phyloP scores from a whole-genome alignment of 805 yeast genomes.

The Schizosaccharomyces lindneri region DNA sequence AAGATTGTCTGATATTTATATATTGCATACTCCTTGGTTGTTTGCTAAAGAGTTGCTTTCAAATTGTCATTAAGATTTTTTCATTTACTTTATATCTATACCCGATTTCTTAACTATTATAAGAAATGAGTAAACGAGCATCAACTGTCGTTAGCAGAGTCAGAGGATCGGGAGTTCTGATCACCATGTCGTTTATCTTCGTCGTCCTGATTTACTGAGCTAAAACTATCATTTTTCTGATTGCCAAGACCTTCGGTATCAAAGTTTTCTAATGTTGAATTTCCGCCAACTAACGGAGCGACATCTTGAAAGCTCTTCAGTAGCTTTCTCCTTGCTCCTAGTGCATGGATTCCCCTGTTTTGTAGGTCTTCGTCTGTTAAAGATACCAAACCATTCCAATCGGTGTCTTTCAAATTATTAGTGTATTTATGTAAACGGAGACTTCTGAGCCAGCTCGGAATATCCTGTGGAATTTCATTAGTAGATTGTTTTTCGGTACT shows the following conservation, averaged over 20 bases:
- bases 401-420: conserved; percentile 43
- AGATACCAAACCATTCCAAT: conserved; percentile 59
- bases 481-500: conserved; percentile 14
- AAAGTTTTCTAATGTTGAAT: background rate
- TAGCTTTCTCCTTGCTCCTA: conserved; percentile 87
- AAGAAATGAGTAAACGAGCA: too few relatives aligned
- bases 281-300: background rate
- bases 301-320: conserved; percentile 78
- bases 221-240: background rate
- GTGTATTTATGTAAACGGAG: conserved; percentile 86
- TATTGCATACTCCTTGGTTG: too few relatives aligned
- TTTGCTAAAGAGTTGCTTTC: too few relatives aligned
- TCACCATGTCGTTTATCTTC: too few relatives aligned
- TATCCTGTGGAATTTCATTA: conserved; percentile 29
- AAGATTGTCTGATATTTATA: too few relatives aligned
- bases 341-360: conserved; percentile 63
- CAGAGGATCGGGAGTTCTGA: too few relatives aligned
- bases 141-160: too few relatives aligned
- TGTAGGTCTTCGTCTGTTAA: conserved; percentile 46
- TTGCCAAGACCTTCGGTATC: background rate
- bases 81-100: too few relatives aligned
- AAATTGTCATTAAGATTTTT: too few relatives aligned
- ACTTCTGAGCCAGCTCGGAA: conserved; percentile 81
- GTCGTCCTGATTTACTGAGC: background rate
- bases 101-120: too few relatives aligned